Evolutionary conservation across 305 asterid species (phyloP), one percentile per base, ranked within the genome.

Genomic region (Withania somnifera): DNA sequence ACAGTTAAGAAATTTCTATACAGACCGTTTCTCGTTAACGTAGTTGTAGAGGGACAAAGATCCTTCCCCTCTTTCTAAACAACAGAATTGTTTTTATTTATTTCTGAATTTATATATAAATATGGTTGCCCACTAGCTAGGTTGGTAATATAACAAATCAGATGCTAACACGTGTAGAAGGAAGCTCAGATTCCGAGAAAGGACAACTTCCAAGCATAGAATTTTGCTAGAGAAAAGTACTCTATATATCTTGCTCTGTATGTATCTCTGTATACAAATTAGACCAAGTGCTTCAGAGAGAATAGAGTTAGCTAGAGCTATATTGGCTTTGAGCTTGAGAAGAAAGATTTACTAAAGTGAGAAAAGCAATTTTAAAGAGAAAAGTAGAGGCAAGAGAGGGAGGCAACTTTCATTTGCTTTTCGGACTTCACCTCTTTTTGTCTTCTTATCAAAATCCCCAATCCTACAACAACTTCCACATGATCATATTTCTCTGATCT

Each of bases 141-240:
- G 73, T 17, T 53, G 78, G 78, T 75, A 32, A 36, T 63, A 88
- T 67, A 88, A 86, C 94, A 69, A 90, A 91, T 92, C 84, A 89
- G 86, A 80, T 89, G 88, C 86, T 82, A 84, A 91, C 93, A 91
- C 91, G 93, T 91, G 91, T 89, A 88, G 64, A 78, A 80, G 83
- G 88, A 90, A 89, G 58, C 91, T 88, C 93, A 81, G 87, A 88
- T 89, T 89, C 94, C 89, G 57, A 89, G 79, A 84, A 83, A 89
- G 87, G 81, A 86, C 90, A 90, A 83, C 76, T 73, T 75, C 85
- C 87, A 90, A 89, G 96, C 86, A 85, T 90, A 54, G 89, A 71
- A 83, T 91, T 79, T 32, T 38, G 40, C 60, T 61, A 40, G 24
- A 22, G 1, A 7, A 26, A 45, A 42, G 24, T 60, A 80, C 83